Percentiles rank a stretch among this genome's conserved stretches.
Conservation (phyloP, 306 rosid genomes). For the Cicer cuneatum region DNA sequence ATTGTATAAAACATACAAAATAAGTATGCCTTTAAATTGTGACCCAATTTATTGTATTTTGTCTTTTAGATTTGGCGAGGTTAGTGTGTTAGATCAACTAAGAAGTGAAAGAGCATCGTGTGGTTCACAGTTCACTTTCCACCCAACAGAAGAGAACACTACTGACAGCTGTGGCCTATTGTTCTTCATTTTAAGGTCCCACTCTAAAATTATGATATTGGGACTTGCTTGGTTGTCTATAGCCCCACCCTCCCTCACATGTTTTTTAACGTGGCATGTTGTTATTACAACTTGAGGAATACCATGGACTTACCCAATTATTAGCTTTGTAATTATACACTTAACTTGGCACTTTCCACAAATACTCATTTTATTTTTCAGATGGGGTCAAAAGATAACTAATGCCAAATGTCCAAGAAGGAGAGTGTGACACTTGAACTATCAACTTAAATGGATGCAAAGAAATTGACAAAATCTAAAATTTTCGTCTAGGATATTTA, state of each 20-base stretch:
- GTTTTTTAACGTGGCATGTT: constrained; percentile 46
- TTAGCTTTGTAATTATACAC: background rate
- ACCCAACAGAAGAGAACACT: constrained; percentile 36
- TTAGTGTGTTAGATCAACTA: background rate
- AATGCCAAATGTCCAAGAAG: background rate
- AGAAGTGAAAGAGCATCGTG: constrained; percentile 33
- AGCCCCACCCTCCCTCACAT: constrained; percentile 41
- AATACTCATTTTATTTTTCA: constrained; percentile 27
- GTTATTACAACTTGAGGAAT: constrained; percentile 6
- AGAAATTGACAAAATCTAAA: too few species aligned
- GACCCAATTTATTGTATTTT: background rate
- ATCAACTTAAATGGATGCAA: background rate
- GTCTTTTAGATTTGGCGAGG: background rate
- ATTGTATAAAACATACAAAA: background rate
- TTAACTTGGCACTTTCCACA: constrained; percentile 7
- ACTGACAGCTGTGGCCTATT: constrained; percentile 50
- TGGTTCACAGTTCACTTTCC: constrained; percentile 48
- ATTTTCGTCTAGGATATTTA: too few species aligned
- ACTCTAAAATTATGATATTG: constrained; percentile 24
- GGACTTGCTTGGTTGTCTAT: constrained; percentile 47
- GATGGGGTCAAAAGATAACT: background rate
- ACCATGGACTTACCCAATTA: constrained; percentile 35
- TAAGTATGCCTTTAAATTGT: background rate
- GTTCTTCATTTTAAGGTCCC: constrained; percentile 41
- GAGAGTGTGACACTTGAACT: background rate